Base-by-base conservation (phyloP, 2,329 filamentous ascomycete species). In the Coniochaeta pulveracea region DNA sequence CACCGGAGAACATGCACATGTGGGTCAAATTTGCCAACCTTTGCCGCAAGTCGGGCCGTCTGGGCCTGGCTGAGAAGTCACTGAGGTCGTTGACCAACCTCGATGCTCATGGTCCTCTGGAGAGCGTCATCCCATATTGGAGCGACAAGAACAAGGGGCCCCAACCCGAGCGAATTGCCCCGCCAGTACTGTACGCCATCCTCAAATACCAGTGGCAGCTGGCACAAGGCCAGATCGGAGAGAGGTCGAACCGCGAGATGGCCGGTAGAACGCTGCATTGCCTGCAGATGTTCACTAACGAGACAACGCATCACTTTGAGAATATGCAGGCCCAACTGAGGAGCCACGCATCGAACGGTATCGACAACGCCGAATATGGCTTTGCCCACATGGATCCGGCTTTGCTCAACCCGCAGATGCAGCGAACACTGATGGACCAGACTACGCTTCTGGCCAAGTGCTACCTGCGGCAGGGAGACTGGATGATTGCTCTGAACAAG, bases 21-120 rank as follows among this genome's bases (percentile, higher is more conserved):
- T 95, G 88, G 78, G 96, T 98, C 64, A 99, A 98, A 54, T 98
- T 95, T 54, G 85, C 91, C 48, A 98, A 96, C 48, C 74, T 98
- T 5, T 99, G 93, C 57, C 83, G 93, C 48, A 99, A 98, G 57
- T 94, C 89, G 27, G 83, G 85, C 37, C 81, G 91, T 19, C 88
- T 89, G 69, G 89, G 91, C 8, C 72, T 99, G 31, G 91, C 91
- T 1, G 91, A 98, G 60, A 93, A 94, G 60, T 93, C 88, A 9
- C 64, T 99, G 34, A 88, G 91, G 52, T 85, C 85, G 40, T 66
- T 98, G n/a, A 80, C 95, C 36, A 82, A 80, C 18, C 76, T 69
- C 30, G 76, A 85, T 10, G 66, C 72, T 14, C n/a, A n/a, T n/a
- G n/a, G n/a, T n/a, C 65, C 70, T 21, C 63, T 81, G 14, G 72